phyloP scores from a whole-genome alignment of 2,329 filamentous ascomycete genomes.

The Zasmidium cellare region DNA sequence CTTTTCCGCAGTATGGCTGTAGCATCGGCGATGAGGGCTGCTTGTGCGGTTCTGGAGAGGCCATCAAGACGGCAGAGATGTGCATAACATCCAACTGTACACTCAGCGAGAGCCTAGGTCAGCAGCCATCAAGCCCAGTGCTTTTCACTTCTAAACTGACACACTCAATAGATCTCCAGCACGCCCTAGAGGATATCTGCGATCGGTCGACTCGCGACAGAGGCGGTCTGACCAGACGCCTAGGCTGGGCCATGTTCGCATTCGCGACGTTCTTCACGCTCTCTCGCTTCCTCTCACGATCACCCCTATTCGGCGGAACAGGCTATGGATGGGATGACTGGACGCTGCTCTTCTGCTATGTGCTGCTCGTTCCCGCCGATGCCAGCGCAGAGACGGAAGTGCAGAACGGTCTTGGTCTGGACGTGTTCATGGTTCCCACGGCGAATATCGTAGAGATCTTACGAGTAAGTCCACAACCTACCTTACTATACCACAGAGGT shows the following conservation, averaged over 20 bases:
- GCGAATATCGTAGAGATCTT: conserved; percentile 6
- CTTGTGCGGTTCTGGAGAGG: neutral
- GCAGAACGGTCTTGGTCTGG: conserved; percentile 12
- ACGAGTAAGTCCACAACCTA: neutral
- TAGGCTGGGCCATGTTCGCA: conserved; percentile 10
- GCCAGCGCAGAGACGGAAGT: conserved; percentile 8
- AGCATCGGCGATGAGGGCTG: neutral
- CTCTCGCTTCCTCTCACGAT: conserved; percentile 8
- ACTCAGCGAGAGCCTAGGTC: neutral
- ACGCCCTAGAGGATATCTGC: conserved; percentile 6
- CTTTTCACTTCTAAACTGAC: no score
- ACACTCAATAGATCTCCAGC: neutral
- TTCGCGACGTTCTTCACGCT: conserved; percentile 4
- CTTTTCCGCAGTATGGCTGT: neutral
- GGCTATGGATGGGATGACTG: conserved; percentile 16
- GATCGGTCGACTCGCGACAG: conserved; percentile 5
- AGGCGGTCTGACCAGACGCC: conserved; percentile 2
- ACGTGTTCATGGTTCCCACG: conserved; percentile 6
- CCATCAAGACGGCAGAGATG: neutral
- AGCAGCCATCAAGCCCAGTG: no score
- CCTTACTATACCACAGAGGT: neutral
- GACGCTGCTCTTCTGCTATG: conserved; percentile 7
- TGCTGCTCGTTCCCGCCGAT: conserved; percentile 4
- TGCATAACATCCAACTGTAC: neutral
- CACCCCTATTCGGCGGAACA: conserved; percentile 7